phyloP scores from a whole-genome alignment of 2,329 filamentous ascomycete species.

The Arachnopeziza araneosa region DNA sequence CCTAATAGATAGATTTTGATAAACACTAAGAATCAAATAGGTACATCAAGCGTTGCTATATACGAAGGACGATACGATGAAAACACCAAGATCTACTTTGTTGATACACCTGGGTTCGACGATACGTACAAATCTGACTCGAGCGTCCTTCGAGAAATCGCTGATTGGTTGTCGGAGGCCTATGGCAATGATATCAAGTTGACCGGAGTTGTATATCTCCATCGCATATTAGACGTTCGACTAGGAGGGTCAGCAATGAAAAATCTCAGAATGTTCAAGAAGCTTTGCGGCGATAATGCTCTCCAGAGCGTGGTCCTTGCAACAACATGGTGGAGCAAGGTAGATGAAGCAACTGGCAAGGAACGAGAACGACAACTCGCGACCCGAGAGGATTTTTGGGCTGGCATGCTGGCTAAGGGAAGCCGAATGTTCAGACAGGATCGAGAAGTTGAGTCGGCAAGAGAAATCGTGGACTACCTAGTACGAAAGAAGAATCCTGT shows the following conservation, averaged over 20 bases:
- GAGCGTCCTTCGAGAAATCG: background rate
- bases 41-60: background rate
- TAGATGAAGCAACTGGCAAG: background rate
- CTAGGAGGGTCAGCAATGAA: background rate
- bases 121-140: background rate
- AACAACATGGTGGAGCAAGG: conserved; percentile 1
- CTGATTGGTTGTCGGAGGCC: background rate
- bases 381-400: background rate
- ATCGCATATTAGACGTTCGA: background rate
- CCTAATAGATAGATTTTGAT: background rate
- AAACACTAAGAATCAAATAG: background rate
- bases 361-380: background rate
- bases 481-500: background rate
- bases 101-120: background rate
- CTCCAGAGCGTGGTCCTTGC: conserved; percentile 1
- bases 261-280: background rate
- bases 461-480: conserved; percentile 1
- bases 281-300: background rate
- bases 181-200: background rate
- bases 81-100: background rate
- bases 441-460: background rate
- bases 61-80: background rate
- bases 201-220: background rate
- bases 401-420: background rate
- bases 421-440: conserved; percentile 1